Percentiles rank a stretch among this genome's conserved stretches.
Evolutionary conservation across 805 yeast genomes (phyloP).

Genomic region (Ogataea nitratoaversa): DNA sequence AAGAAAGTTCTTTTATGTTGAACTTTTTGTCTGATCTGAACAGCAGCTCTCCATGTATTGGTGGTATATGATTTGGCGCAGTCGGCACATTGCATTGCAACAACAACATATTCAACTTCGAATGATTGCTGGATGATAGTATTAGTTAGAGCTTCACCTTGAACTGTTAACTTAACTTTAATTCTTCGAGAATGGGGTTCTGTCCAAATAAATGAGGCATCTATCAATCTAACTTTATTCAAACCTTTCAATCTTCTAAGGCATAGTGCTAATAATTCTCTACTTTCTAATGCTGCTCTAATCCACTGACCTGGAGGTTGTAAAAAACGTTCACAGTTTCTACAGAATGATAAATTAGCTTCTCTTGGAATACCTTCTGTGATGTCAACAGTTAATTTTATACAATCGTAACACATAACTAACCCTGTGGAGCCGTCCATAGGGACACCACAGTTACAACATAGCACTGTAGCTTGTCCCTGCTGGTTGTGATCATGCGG

Average conservation of each 20-base stretch:
- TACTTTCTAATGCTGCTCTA: slow-evolving; percentile 80
- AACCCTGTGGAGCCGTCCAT: slow-evolving; percentile 93
- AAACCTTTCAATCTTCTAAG: slow-evolving; percentile 84
- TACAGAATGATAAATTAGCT: slow-evolving; percentile 86
- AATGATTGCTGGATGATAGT: slow-evolving; percentile 91
- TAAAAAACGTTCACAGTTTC: slow-evolving; percentile 93
- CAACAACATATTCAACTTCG: slow-evolving; percentile 89
- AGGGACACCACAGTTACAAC: slow-evolving; percentile 98
- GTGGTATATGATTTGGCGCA: slow-evolving; percentile 97
- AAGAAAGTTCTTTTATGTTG: slow-evolving; percentile 94
- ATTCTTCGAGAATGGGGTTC: slow-evolving; percentile 98
- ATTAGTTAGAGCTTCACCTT: slow-evolving; percentile 92
- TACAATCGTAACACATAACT: slow-evolving; percentile 97
- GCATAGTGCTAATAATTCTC: slow-evolving; percentile 90
- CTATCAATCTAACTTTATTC: slow-evolving; percentile 78
- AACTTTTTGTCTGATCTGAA: slow-evolving; percentile 96
- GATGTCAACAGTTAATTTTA: slow-evolving; percentile 87
- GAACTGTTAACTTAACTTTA: slow-evolving; percentile 86
- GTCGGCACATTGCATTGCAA: slow-evolving; percentile 97
- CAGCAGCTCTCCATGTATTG: slow-evolving; percentile 97
- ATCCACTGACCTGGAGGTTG: slow-evolving; percentile 97
- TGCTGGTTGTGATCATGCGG: slow-evolving; percentile 30
- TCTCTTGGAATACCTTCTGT: slow-evolving; percentile 94
- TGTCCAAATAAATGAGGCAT: slow-evolving; percentile 97
- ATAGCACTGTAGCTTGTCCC: slow-evolving; percentile 73